Evolutionary conservation across 805 yeast genomes (phyloP), one percentile per base, ranked within the genome.

Genomic region (Saccharomycopsis sp.): DNA sequence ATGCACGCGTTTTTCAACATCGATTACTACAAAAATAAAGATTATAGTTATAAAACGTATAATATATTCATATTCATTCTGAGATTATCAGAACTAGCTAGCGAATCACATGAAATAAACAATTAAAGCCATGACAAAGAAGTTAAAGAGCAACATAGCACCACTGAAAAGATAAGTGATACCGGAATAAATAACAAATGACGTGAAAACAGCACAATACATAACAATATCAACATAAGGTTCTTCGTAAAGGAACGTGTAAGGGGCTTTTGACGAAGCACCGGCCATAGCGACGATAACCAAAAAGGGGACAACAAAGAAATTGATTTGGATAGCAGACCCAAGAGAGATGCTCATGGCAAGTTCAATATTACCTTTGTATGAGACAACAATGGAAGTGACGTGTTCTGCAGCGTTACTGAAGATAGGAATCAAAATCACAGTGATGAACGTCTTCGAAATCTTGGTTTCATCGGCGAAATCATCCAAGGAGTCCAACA

Each of bases 361-460:
- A 8, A 60, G 47, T 52, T 60, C 60, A 54, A 60, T 44, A 2
- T 60, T 57, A 42, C 63, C 63, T 19, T 60, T 60, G 42, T 55
- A 60, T 3, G 63, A 60, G 29, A 58, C 63, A 50, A 60, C 52
- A 47, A 60, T 58, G 15, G 63, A 57, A 29, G 58, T 54, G 14
- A 60, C 63, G 38, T 60, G 63, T 53, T 60, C 63, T 5, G 63
- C 63, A 38, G 63, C 58, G 44, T 60, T 60, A 12, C 53, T 23
- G 52, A 58, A 50, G 20, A 58, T 58, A 19, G 63, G 63, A 60
- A 60, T 60, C 15, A 60, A 35, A 53, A 60, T 60, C n/a, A 57
- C 58, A 8, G 63, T 58, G 29, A 60, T 58, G 42, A 60, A 60
- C n/a, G 52, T 47, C 20, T 55, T 60, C 12, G 63, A 57, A 34